Base-by-base conservation (phyloP, 495 filamentous ascomycete species). In the Podospora australis region DNA sequence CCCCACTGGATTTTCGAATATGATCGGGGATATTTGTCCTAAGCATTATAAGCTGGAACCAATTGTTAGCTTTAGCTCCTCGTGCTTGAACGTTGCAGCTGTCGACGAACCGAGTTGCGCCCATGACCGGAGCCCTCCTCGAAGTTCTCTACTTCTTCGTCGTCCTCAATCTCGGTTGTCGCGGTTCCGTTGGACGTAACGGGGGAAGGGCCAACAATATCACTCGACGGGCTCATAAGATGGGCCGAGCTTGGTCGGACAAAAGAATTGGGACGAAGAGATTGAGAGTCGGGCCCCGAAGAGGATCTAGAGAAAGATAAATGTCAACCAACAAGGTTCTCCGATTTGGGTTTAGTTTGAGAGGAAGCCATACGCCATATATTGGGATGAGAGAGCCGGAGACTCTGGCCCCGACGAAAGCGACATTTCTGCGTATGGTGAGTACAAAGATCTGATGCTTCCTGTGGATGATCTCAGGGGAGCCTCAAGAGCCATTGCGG, bases 181-280 rank as follows among this genome's bases (percentile, higher is more conserved):
- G 83, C 80, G 50, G 84, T 86, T 38, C 82, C 83, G 57, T 83
- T 84, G 21, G 84, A 87, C 32, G 85, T 86, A 14, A 87, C 83
- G 28, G 85, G 85, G 22, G 85, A 89, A 17, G 85, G 85, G 40
- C 85, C 84, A 49, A 83, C 76, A 47, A 79, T 74, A 51, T 81
- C 78, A 55, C 70, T 74, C 28, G 39, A 48, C 20, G 76, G 74
- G 48, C 67, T 73, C 60, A 70, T 57, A 32, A 71, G 59, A 48
- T 72, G 60, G 7, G 56, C 61, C 16, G 67, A 67, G 48, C 58
- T 54, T 9, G 72, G 67, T 41, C 70, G 64, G 28, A 66, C 56
- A 39, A 55, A 63, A 17, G 67, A 66, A 28, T 58, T 50, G 26
- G 72, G 70, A 23, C 70, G 71, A 34, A 71, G 64, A 34, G 65